phyloP scores from a whole-genome alignment of 768 basidiomycete species.

The Nidularia pulvinata region DNA sequence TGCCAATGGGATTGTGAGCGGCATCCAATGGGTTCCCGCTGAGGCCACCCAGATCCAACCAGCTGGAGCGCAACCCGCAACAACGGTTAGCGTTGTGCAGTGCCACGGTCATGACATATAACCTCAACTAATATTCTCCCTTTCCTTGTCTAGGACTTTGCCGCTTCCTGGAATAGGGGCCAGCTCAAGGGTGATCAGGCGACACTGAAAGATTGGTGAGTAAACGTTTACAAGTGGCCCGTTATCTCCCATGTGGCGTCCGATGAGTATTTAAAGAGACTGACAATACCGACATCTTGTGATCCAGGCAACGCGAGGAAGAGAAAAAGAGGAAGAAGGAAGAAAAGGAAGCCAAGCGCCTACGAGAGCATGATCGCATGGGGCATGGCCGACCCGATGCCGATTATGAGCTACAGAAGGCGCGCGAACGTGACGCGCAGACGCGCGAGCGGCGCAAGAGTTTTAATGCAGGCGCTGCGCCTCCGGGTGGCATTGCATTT shows the following conservation, averaged over 20 bases:
- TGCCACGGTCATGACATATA: background rate
- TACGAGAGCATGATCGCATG: slow-evolving; percentile 52
- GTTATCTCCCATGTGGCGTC: too few relatives aligned
- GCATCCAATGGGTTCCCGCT: slow-evolving; percentile 70
- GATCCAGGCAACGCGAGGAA: slow-evolving; percentile 43
- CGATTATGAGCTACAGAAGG: slow-evolving; percentile 54
- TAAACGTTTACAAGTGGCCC: background rate
- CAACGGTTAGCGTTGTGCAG: slow-evolving; percentile 34
- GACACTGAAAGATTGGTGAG: slow-evolving; percentile 46
- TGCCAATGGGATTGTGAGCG: slow-evolving; percentile 61
- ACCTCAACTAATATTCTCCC: background rate
- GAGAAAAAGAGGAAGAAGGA: slow-evolving; percentile 43
- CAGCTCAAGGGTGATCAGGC: slow-evolving; percentile 37
- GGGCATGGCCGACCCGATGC: slow-evolving; percentile 30
- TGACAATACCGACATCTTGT: too few relatives aligned
- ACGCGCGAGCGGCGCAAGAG: slow-evolving; percentile 54
- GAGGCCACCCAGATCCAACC: slow-evolving; percentile 67
- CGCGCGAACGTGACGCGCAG: slow-evolving; percentile 57
- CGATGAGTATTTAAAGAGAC: too few relatives aligned
- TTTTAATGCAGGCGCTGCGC: slow-evolving; percentile 39
- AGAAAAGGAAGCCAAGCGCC: slow-evolving; percentile 42
- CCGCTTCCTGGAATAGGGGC: slow-evolving; percentile 53
- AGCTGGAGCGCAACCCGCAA: slow-evolving; percentile 58
- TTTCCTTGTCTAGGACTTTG: slow-evolving; percentile 45
- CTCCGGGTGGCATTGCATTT: slow-evolving; percentile 23